Base-by-base conservation (phyloP, 1,284 basidiomycete species). In the Rhodotorula sp. region DNA sequence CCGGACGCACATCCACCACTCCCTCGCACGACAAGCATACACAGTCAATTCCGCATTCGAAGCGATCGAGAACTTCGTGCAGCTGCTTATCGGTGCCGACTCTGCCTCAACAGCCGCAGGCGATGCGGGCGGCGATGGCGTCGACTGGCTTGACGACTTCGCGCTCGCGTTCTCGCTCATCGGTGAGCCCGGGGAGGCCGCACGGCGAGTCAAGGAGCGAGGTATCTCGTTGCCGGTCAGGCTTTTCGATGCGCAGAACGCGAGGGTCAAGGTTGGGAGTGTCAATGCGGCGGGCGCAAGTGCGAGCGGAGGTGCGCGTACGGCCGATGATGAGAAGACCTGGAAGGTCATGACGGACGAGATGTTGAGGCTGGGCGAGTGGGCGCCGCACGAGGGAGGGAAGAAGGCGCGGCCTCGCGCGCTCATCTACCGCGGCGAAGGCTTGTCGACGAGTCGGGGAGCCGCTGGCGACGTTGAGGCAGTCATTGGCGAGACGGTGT, bases 11-110 rank as follows among this genome's bases (percentile, higher is more conserved):
- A 78, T 85, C 31, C 82, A 84, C 59, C 82, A 84, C 66, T 80
- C 82, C 48, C 79, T 85, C 9, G 84, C 81, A 8, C 76, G 83
- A 57, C 83, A 84, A 66, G 83, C 84, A 0, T 85, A 84, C 76
- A 84, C 82, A 15, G 77, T 82, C 11, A 83, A 83, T 13, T 76
- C 83, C 59, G 80, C 81, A 30, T 80, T 79, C 24, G 78, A 80
- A 0, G 84, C 84, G 0, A 79, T 83, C 0, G 76, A 79, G 44
- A 81, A 84, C 67, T 83, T 84, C 59, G 64, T 84, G 53, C 55
- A 78, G 4, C 70, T 83, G n/a, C 71, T 83, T n/a, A 62, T 51
- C 3, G 61, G 60, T 16, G 31, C 16, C 18, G 37, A 16, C n/a
- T 24, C 55, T 34, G n/a, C 34, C 18, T 20, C 44, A 22, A 44